Percentiles rank a stretch among this genome's conserved stretches.
Conservation (phyloP, 1,139 yeast genomes). For the Saccharomyces hybrid region DNA sequence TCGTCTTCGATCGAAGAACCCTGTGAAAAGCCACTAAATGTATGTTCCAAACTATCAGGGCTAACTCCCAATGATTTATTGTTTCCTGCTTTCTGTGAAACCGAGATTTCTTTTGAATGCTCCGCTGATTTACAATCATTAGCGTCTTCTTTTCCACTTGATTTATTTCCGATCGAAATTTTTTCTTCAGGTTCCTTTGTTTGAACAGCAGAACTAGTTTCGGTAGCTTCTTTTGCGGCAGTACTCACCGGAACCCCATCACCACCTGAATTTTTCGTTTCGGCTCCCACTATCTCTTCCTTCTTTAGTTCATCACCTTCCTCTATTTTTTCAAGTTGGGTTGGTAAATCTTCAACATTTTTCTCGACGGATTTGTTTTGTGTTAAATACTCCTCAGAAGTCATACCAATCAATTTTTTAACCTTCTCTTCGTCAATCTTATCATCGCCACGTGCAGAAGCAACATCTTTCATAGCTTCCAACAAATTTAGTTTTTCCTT, state of each 20-base stretch:
- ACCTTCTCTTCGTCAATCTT: constrained; percentile 28
- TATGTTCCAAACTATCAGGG: constrained; percentile 3
- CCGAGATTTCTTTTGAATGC: background rate
- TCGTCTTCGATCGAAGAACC: constrained; percentile 8
- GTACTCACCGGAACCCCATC: constrained; percentile 14
- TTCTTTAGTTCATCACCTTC: background rate
- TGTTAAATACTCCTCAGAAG: constrained; percentile 20
- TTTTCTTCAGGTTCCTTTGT: background rate
- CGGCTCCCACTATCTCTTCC: background rate
- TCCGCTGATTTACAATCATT: background rate
- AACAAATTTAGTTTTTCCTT: constrained; percentile 13
- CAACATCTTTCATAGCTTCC: constrained; percentile 11
- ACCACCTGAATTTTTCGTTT: background rate
- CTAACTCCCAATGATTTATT: background rate
- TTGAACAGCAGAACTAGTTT: background rate
- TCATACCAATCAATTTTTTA: constrained; percentile 25
- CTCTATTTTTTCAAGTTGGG: background rate
- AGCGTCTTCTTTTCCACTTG: background rate
- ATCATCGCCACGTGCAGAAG: constrained; percentile 19
- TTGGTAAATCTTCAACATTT: background rate
- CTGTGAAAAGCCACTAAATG: constrained; percentile 20
- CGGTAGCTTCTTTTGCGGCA: constrained; percentile 36
- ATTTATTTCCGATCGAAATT: background rate
- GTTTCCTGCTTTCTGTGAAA: background rate
- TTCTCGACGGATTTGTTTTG: background rate